These are phyloP conservation scores for Debaryomyces fabryi DNA, from an alignment of 1,139 yeast genomes.

Conservation along the genomic window DNA sequence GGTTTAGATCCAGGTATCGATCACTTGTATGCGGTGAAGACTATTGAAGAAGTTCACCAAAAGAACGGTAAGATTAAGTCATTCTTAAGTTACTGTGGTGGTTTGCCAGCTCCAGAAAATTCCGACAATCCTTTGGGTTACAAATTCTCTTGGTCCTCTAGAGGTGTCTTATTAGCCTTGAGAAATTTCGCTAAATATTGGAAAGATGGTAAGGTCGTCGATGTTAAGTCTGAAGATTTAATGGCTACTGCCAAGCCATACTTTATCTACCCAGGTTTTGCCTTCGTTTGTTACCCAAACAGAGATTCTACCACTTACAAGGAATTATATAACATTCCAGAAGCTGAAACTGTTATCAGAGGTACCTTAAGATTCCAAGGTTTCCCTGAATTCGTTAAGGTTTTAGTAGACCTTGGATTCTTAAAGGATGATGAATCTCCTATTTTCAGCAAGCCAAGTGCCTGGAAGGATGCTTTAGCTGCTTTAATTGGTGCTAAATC, in stretches of 20 bases:
- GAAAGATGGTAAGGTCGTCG: conserved; percentile 80
- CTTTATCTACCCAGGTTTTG: conserved; percentile 93
- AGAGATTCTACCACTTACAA: conserved; percentile 95
- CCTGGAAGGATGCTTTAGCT: conserved; percentile 91
- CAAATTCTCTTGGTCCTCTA: conserved; percentile 98
- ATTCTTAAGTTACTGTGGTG: conserved; percentile 97
- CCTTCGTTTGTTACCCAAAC: conserved; percentile 95
- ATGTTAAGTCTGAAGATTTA: conserved; percentile 83
- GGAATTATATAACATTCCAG: conserved; percentile 92
- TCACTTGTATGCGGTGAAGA: conserved; percentile 96
- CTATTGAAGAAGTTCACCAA: conserved; percentile 94
- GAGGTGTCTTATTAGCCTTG: conserved; percentile 95
- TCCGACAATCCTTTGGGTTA: conserved; percentile 98
- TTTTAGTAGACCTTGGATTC: conserved; percentile 90
- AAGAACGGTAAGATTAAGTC: conserved; percentile 90
- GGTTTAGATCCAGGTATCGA: conserved; percentile 98
- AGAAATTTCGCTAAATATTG: conserved; percentile 91
- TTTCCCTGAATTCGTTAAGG: conserved; percentile 97
- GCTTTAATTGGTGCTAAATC: conserved; percentile 75
- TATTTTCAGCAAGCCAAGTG: conserved; percentile 55
- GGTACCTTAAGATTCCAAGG: conserved; percentile 98
- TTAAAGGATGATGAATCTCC: conserved; percentile 73
- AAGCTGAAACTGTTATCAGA: conserved; percentile 94
- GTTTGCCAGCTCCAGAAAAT: conserved; percentile 96
- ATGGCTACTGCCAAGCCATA: conserved; percentile 96